phyloP scores from a whole-genome alignment of 768 basidiomycete genomes.

The Mycena leptocephala region DNA sequence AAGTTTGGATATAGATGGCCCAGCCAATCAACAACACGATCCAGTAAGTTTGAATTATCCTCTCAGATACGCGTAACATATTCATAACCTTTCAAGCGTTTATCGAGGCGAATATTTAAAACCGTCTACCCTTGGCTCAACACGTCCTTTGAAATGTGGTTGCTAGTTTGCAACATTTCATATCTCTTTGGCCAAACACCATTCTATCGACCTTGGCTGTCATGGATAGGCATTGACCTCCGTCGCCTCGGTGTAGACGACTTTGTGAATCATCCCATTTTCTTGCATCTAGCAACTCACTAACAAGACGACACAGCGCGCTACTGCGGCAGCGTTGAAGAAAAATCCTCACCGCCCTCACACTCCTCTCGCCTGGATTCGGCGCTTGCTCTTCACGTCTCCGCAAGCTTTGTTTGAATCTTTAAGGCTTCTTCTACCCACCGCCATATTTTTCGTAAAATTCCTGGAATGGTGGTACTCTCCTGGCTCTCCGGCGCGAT shows the following conservation, averaged over 20 bases:
- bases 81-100: constrained; percentile 71
- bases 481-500: constrained; percentile 88
- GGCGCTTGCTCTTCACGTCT: constrained; percentile 63
- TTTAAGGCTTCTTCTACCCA: constrained; percentile 84
- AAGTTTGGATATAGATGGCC: constrained; percentile 74
- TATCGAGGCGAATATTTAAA: constrained; percentile 78
- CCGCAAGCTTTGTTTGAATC: constrained; percentile 84
- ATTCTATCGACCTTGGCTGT: constrained; percentile 93
- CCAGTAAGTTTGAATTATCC: constrained; percentile 56
- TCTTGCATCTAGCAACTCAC: constrained; percentile 6
- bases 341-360: constrained; percentile 47
- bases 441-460: constrained; percentile 95
- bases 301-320: constrained; percentile 57
- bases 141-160: constrained; percentile 83
- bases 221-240: constrained; percentile 88
- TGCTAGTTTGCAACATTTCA: constrained; percentile 87
- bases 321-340: constrained; percentile 50
- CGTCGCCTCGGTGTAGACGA: constrained; percentile 87
- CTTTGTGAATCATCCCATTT: constrained; percentile 66
- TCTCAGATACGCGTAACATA: constrained; percentile 18
- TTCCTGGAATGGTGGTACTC: constrained; percentile 99
- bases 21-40: constrained; percentile 64
- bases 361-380: constrained; percentile 58
- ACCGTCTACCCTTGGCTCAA: constrained; percentile 88
- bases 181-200: constrained; percentile 93